Base-by-base conservation (phyloP, 164 flowering plant species). In the Vitis rotundifolia region DNA sequence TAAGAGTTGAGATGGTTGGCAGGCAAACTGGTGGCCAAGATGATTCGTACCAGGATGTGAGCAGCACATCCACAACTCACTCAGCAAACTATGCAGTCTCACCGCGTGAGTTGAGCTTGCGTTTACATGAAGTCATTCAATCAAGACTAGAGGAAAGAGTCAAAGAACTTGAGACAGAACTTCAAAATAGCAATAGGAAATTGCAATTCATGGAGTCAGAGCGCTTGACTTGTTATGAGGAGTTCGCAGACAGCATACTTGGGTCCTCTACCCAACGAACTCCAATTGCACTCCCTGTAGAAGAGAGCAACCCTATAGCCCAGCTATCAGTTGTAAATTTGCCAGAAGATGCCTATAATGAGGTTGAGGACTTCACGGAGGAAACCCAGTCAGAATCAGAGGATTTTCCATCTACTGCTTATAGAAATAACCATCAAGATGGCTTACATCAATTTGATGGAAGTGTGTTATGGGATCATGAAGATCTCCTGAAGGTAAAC, bases 141-240 rank as follows among this genome's bases (percentile, higher is more conserved):
- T 84, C 89, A 56, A 82, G 90, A 77, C 87, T 94, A 26, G 93
- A 92, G 81, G 79, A 85, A 56, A 91, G 91, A 13, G 78, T 92
- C 48, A 71, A 52, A 57, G 97, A 91, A 78, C 97, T 94, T 8
- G 97, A 94, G 76, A 60, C 78, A 11, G 94, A 89, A 49, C 91
- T 94, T 11, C 69, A 78, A 14, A 82, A 81, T 67, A 88, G 89
- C 76, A 84, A 84, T 69, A 84, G 70, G 69, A 81, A 80, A 76
- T 59, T 83, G 19, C 75, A 64, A 19, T 52, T 48, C 51, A 16
- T 81, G 85, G 91, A 85, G 69, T 68, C 79, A 8, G 79, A 82
- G 66, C 67, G 61, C 49, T 48, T 29, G 18, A 73, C 29, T 29
- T 79, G 77, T 13, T 61, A 63, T 68, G 75, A 74, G 26, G 73